A percentile compares a stretch with the other conserved stretches of the same genome.
phyloP scores from a whole-genome alignment of 805 yeast species.

The Cyberlindnera mycetangii region DNA sequence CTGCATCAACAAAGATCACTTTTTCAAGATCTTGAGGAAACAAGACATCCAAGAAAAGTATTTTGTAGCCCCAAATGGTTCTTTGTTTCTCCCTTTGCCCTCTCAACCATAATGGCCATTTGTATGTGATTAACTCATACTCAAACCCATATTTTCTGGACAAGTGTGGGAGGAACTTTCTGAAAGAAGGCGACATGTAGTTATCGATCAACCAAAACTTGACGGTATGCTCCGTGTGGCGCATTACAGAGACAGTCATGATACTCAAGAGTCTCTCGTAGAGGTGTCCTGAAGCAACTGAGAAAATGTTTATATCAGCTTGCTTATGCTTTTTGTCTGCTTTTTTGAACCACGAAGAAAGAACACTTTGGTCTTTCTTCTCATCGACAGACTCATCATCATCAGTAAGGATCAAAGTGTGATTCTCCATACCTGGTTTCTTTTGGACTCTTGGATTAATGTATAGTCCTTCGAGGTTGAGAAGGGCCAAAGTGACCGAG shows the following conservation, averaged over 20 bases:
- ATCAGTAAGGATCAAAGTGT: constrained; percentile 16
- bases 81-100: constrained; percentile 76
- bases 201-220: constrained; percentile 88
- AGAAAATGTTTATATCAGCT: constrained; percentile 74
- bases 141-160: constrained; percentile 60
- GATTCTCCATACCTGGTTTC: constrained; percentile 37
- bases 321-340: constrained; percentile 23
- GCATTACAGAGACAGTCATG: constrained; percentile 78
- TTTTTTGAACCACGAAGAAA: constrained; percentile 16
- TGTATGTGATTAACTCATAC: constrained; percentile 76
- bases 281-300: constrained; percentile 78
- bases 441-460: constrained; percentile 45
- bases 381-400: constrained; percentile 7
- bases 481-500: constrained; percentile 32
- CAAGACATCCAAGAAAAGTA: constrained; percentile 79
- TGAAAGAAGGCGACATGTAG: constrained; percentile 70
- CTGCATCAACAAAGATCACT: constrained; percentile 84
- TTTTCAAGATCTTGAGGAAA: constrained; percentile 77
- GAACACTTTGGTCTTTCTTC: constrained; percentile 15
- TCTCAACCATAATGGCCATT: constrained; percentile 92
- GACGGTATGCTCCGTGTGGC: constrained; percentile 58
- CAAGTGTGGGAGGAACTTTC: constrained; percentile 52
- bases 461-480: constrained; percentile 43
- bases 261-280: constrained; percentile 72
- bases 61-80: constrained; percentile 85